Conservation (phyloP, 257 asterid genomes). For the Solanum chiquidenum region DNA sequence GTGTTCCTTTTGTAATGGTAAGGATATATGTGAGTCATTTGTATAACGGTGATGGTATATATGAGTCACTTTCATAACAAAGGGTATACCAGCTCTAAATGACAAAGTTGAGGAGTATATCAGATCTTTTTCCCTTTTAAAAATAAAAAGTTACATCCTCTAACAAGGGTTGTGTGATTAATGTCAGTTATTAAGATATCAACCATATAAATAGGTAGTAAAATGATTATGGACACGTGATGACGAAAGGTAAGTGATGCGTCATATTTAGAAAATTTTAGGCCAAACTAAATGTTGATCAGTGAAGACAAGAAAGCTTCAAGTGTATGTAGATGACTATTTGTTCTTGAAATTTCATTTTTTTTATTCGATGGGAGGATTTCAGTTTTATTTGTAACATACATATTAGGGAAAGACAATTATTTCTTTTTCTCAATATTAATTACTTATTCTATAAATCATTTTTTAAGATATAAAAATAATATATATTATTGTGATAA, state of each 20-base stretch:
- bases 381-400: too few relatives aligned
- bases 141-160: not conserved
- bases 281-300: not conserved
- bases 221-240: not conserved
- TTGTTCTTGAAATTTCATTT: not conserved
- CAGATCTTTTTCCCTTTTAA: not conserved
- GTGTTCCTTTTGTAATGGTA: too few relatives aligned
- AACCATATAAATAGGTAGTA: not conserved
- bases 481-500: too few relatives aligned
- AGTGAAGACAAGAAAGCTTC: not conserved
- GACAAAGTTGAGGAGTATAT: not conserved
- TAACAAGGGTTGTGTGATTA: not conserved
- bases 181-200: not conserved
- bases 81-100: too few relatives aligned
- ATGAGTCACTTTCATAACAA: not conserved
- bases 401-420: too few relatives aligned
- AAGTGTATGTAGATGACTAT: not conserved
- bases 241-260: not conserved
- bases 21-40: not conserved
- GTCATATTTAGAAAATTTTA: not conserved
- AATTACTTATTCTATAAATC: too few relatives aligned
- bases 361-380: not conserved
- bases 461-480: too few relatives aligned
- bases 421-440: too few relatives aligned
- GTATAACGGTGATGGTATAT: not conserved